Conservation (phyloP, 768 basidiomycete genomes). For the Trametes punicea region DNA sequence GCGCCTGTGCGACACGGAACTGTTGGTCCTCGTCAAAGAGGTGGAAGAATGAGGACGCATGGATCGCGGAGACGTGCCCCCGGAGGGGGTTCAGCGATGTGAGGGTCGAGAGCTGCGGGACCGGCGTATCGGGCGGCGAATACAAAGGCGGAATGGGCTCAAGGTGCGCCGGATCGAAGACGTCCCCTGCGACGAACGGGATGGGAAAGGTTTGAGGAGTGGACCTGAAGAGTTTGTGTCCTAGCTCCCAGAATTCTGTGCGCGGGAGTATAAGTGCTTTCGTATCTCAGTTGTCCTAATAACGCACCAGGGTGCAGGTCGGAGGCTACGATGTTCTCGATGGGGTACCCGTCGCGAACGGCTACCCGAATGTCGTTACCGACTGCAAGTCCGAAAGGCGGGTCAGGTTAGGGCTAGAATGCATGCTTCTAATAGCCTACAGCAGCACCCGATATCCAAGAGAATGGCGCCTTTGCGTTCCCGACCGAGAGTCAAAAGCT, state of each 20-base stretch:
- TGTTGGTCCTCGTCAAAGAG: conserved; percentile 40
- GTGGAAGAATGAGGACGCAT: conserved; percentile 45
- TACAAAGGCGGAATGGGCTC: conserved; percentile 26
- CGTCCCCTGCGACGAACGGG: conserved; percentile 51
- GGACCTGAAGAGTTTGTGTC: conserved; percentile 55
- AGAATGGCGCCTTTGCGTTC: conserved; percentile 34
- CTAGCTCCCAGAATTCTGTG: conserved; percentile 55
- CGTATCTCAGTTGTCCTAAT: too few species aligned
- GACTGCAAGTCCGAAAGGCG: conserved; percentile 23
- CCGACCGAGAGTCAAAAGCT: conserved; percentile 32
- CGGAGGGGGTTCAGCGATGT: conserved; percentile 42
- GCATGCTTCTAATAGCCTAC: conserved; percentile 21
- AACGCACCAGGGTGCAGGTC: conserved; percentile 35
- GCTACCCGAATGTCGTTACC: conserved; percentile 39
- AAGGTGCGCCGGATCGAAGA: conserved; percentile 44
- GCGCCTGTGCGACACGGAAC: conserved; percentile 35
- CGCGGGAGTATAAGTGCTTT: background rate
- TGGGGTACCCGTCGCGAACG: conserved; percentile 38
- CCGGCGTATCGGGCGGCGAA: background rate
- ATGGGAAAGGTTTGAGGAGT: conserved; percentile 50
- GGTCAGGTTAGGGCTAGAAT: background rate
- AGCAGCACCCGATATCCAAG: conserved; percentile 42
- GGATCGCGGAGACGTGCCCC: conserved; percentile 44
- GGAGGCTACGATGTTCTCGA: conserved; percentile 33
- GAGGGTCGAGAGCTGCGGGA: conserved; percentile 31